These are phyloP conservation scores for Nakaseomyces kungkrabaensis DNA, from an alignment of 1,139 yeast genomes.

Conservation along the genomic window DNA sequence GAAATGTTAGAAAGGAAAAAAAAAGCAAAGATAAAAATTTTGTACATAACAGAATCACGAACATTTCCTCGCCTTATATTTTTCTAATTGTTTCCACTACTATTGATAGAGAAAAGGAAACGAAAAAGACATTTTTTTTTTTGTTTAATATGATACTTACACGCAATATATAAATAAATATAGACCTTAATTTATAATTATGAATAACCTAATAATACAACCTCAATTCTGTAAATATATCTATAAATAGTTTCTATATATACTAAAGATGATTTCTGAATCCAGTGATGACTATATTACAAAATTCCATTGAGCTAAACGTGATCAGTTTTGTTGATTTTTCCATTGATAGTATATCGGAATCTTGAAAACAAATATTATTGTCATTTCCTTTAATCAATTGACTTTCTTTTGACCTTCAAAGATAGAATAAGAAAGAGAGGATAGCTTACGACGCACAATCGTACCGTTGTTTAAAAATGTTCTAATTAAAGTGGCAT, in stretches of 20 bases:
- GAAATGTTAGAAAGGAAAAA: slow-evolving; percentile 6
- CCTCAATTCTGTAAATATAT: neutral
- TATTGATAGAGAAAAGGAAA: neutral
- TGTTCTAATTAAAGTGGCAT: slow-evolving; percentile 62
- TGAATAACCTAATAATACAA: neutral
- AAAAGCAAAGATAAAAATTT: neutral
- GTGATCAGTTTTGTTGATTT: too few species aligned
- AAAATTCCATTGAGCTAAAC: neutral
- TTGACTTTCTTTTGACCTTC: slow-evolving; percentile 28
- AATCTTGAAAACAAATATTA: too few species aligned
- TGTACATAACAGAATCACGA: neutral
- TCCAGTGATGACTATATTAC: neutral
- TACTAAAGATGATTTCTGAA: neutral
- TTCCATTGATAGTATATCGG: neutral
- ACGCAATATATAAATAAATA: neutral
- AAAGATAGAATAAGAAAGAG: slow-evolving; percentile 28
- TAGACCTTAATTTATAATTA: neutral
- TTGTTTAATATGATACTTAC: neutral
- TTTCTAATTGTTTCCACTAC: neutral
- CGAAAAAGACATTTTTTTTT: neutral
- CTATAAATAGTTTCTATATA: neutral
- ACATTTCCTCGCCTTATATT: neutral
- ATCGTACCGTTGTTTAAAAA: slow-evolving; percentile 62
- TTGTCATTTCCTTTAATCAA: neutral
- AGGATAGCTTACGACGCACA: slow-evolving; percentile 35